Evolutionary conservation across 306 rosid species (phyloP), one percentile per base, ranked within the genome.

Genomic region (Medicago arabica): DNA sequence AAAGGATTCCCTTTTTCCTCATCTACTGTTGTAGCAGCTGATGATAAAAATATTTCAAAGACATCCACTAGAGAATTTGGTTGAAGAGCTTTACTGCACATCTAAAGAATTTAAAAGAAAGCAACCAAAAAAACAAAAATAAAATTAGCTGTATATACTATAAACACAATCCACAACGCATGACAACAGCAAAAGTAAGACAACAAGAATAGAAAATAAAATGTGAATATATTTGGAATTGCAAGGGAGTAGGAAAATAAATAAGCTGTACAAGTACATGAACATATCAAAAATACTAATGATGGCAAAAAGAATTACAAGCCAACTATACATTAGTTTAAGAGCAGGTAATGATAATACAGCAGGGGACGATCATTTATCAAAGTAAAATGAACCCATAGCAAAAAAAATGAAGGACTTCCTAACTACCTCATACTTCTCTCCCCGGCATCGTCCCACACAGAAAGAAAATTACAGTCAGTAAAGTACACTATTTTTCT

Each of bases 1-100:
- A 97, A 82, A 43, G 99, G 97, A 77, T 92, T 95, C 53, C 99
- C 99, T 84, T 95, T 95, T 77, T 92, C 99, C 68, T 95, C 99
- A 53, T 95, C 99, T 38, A 92, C 91, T 39, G 91, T 95, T 80
- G 99, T 95, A 71, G 99, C 98, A 84, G 99, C 99, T 43, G 98
- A 90, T 28, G 99, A 95, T 72, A 95, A 84, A 67, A 95, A 84
- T 61, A 96, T 92, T 79, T 95, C 99, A 65, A 92, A 95, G 78
- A 88, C 90, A 64, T 80, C 92, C 31, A 92, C 97, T 75, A 95
- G 84, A 70, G 98, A 90, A 76, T 87, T 84, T 63, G 97, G 93
- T 46, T 89, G 97, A 75, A 95, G 81, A 65, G 89, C 93, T 84
- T 92, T 95, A 83, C 98, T 95, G 87, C 99, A 90, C 99, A 95